Base-by-base conservation (phyloP, 306 rosid genomes). In the Quercus suber region DNA sequence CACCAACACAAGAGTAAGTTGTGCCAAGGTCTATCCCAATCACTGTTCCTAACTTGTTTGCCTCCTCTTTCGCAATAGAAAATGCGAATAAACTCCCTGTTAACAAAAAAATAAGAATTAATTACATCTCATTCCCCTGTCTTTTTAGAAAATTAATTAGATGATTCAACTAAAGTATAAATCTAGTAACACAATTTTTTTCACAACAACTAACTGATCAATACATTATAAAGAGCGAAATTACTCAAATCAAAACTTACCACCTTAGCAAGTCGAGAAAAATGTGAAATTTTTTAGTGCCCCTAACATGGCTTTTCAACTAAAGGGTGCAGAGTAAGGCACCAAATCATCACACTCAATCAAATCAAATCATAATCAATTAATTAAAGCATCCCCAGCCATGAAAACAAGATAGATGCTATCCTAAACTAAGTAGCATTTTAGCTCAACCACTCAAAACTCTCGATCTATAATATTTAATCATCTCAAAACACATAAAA, bases 1-100 rank as follows among this genome's bases (percentile, higher is more conserved):
- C 74, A 7, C 74, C 80, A 30, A 77, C 74, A 55, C 80, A 77
- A 13, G 74, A 67, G 12, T 68, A 67, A 2, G 80, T 77, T 6
- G 80, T 77, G 51, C 80, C 80, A 21, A 77, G 74, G 35, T 77
- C 80, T n/a, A 77, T 77, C 41, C 80, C 80, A 14, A 77, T 77
- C 35, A 77, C 74, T 1, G 53, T 49, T 49, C 53, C 53, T 49
- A 49, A 49, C 53, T 49, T 49, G 53, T 13, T 49, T 12, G 53
- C 17, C 15, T 49, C 53, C 53, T 49, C 53, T 13, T 49, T 49
- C 5, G 53, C 53, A 49, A 49, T 49, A 12, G 53, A 10, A 49
- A 49, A 13, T 49, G 53, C 53, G 17, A 13, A 49, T 12, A 64
- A 64, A 30, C 45, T 64, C 17, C 37, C 45, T 30, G 70, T 5